Evolutionary conservation across 2,329 filamentous ascomycete genomes (phyloP), one percentile per base, ranked within the genome.

Genomic region (Ophiosphaerella narmari): DNA sequence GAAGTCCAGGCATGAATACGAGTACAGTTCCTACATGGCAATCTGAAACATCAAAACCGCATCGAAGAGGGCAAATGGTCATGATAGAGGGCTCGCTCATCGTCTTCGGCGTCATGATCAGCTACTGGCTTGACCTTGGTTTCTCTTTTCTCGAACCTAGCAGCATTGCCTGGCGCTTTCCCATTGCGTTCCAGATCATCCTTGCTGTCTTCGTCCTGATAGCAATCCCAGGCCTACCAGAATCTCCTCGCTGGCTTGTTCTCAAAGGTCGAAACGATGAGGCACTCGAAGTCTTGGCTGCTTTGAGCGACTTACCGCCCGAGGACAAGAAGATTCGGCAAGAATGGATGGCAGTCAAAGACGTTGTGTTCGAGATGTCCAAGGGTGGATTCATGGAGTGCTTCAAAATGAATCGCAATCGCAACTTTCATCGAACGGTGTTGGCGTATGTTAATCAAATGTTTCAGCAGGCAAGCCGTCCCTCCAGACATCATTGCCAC

Each of bases 121-220:
- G 71, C 38, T 78, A 79, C 59, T 66, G 69, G 70, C 36, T 72
- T 37, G 67, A 77, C 39, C 67, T 74, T n/a, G 72, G 71, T 9
- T 78, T 82, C 48, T 79, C 78, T 7, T 82, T 81, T 64, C 65
- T 80, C n/a, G 78, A 74, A 39, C 71, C 72, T 0, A 71, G 66
- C 40, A 66, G 65, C 23, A 67, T 74, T 23, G 67, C 68, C 13
- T 74, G 71, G 71, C 62, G 71, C n/a, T 73, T 87, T 26, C 80
- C 83, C 0, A 84, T 82, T 5, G 79, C 79, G 0, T 62, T 85
- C 9, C 80, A 83, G 1, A 83, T 83, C 0, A 72, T 86, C 32
- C 80, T 86, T 48, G 82, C 81, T 0, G 79, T 85, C 0, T 75
- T 80, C 52, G 73, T 86, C 2, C 80, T 74, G 75, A 5, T 80